Evolutionary conservation across 1,284 basidiomycete genomes (phyloP), one percentile per base, ranked within the genome.

Genomic region (Paramarasmius palmivorus): DNA sequence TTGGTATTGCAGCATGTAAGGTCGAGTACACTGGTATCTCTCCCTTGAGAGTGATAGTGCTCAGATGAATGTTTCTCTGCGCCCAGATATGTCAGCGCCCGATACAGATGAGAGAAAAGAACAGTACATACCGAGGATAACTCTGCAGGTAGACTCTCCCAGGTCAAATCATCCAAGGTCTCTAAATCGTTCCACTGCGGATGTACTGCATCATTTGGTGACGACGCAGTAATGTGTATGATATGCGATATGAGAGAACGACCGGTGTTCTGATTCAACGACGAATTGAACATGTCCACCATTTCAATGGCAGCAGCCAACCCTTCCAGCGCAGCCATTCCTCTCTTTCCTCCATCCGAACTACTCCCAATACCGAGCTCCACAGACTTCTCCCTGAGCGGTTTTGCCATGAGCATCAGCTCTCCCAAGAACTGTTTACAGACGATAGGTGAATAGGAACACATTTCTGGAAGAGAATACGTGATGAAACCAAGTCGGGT

Each of bases 111-210:
- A 23, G 17, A 20, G 17, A n/a, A n/a, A 2, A 29, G 4, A 32
- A 9, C 14, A 12, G 9, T 4, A 46, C 44, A 26, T 17, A 46
- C 44, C 22, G 44, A 26, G 4, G 12, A 32, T 17, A 46, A 19
- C 19, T 46, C 44, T 14, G 44, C 25, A 15, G 44, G 44, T 46
- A 46, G 32, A 3, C 22, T 32, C 32, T 46, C 44, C 44, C 44
- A 46, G 32, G 44, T 46, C n/a, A 46, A 17, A 7, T 46, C 7
- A 29, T 46, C 44, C 12, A 46, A 26, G 19, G 14, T 29, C 12
- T 46, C 44, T 26, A 29, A n/a, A 6, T 46, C 44, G 15, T 46
- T 46, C 44, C 44, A 46, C 26, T 46, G 44, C 14, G 44, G 44
- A n/a, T 17, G 5, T 8, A 26, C 25, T 32, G 44, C 17, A 6